Percentiles rank a stretch among this genome's conserved stretches.
phyloP scores from a whole-genome alignment of 1,284 basidiomycete genomes.

The Boletellus deceptivus region DNA sequence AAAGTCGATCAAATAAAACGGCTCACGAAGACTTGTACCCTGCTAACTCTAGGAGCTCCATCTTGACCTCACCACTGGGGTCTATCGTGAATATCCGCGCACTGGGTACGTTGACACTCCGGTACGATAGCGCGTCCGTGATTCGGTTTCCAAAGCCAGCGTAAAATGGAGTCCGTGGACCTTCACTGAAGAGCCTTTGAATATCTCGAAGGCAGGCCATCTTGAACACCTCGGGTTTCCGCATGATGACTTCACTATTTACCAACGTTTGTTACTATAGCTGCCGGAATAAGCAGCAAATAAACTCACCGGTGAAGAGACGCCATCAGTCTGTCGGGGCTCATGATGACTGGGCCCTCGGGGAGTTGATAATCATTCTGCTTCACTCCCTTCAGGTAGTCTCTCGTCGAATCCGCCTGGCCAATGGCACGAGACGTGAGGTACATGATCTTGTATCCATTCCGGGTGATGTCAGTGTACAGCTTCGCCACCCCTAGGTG shows the following conservation, averaged over 20 bases:
- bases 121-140: conserved; percentile 96
- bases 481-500: conserved; percentile 97
- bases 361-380: conserved; percentile 96
- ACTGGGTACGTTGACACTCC: conserved; percentile 93
- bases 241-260: conserved; percentile 91
- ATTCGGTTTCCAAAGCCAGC: conserved; percentile 99
- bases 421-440: conserved; percentile 97
- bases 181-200: conserved; percentile 83
- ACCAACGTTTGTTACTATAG: neutral
- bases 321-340: conserved; percentile 93
- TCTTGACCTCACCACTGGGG: conserved; percentile 93
- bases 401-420: conserved; percentile 95
- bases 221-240: conserved; percentile 99
- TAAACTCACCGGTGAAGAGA: conserved; percentile 82
- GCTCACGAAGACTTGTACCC: conserved; percentile 94
- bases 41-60: conserved; percentile 92
- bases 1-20: neutral
- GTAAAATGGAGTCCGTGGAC: conserved; percentile 81
- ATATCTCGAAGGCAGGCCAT: conserved; percentile 99
- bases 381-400: conserved; percentile 93
- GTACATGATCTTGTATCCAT: conserved; percentile 99
- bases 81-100: conserved; percentile 98
- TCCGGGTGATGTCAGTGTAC: conserved; percentile 94
- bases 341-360: conserved; percentile 99
- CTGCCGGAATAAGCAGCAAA: neutral